Percentiles rank a stretch among this genome's conserved stretches.
Evolutionary conservation across 1,139 yeast species (phyloP).

Genomic region (Kluyveromyces marxianus): DNA sequence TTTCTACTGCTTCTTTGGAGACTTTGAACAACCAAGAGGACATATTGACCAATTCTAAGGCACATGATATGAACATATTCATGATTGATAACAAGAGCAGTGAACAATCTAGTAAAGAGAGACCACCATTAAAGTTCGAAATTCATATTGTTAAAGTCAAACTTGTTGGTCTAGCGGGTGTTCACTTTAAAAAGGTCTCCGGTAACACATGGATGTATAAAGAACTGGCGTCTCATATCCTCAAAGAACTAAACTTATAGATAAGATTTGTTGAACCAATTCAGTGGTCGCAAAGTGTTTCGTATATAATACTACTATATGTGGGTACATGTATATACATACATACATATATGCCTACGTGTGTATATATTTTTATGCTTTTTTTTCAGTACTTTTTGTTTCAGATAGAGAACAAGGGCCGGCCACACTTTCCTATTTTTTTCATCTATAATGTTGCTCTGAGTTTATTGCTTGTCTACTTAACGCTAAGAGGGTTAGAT

Average conservation of each 20-base stretch:
- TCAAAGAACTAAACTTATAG: constrained; percentile 61
- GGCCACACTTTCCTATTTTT: too few relatives aligned
- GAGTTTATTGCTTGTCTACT: too few relatives aligned
- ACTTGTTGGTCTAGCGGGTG: constrained; percentile 82
- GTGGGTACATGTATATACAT: not conserved
- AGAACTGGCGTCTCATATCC: constrained; percentile 81
- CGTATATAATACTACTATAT: not conserved
- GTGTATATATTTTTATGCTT: not conserved
- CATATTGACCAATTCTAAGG: constrained; percentile 27
- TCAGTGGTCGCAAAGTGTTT: not conserved
- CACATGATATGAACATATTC: constrained; percentile 24
- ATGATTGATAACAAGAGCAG: constrained; percentile 19
- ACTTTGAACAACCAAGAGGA: constrained; percentile 35
- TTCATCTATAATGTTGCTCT: too few relatives aligned
- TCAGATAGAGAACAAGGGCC: too few relatives aligned
- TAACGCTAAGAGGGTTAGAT: too few relatives aligned
- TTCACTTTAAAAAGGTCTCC: constrained; percentile 84
- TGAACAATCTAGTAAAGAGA: constrained; percentile 16
- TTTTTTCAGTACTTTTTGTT: too few relatives aligned
- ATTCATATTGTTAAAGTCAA: constrained; percentile 92
- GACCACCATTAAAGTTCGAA: constrained; percentile 74
- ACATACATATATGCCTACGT: not conserved
- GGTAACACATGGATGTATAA: constrained; percentile 97
- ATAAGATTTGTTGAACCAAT: constrained; percentile 22
- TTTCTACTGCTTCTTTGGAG: constrained; percentile 56